Evolutionary conservation across 768 basidiomycete genomes (phyloP), one percentile per base, ranked within the genome.

Genomic region (Boletus subcaerulescens): DNA sequence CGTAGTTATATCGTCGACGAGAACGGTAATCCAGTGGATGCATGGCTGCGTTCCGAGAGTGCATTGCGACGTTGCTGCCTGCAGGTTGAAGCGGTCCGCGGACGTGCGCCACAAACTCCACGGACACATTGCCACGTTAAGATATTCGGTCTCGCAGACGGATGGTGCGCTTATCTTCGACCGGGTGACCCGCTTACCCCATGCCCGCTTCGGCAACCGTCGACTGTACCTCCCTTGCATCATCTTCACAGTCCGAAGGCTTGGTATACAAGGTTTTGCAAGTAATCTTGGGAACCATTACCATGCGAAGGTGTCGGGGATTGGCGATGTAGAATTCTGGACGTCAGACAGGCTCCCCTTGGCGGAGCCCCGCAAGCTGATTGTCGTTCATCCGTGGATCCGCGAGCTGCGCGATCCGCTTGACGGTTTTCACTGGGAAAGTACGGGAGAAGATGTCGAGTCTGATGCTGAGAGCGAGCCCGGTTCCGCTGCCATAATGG

Each of bases 301-400:
- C 38, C 38, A 38, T 15, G 48, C 48, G 0, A 13, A 38, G n/a
- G 48, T 40, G 14, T 18, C 48, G 4, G 38, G 38, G 12, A 40
- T 49, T 8, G 48, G 48, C 0, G 3, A 31, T 6, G n/a, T 49
- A 0, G 29, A 39, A 18, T 47, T 56, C 41, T 12, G 14, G 26
- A 48, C 55, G 6, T 20, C 26, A 2, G 45, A 43, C 13, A 26
- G 4, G 24, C 45, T 52, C 14, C 32, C 48, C 29, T 4, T 33
- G 14, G n/a, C 0, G 6, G 50, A 46, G 3, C 33, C 38, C 2
- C 50, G 40, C 14, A 33, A 44, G 20, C 32, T 52, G 6, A 17
- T 35, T n/a, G 29, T 58, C 24, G 49, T 51, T 2, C 45, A 55
- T 29, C 57, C 57, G 5, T 55, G 57, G 57, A 43, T 55, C 10